These are phyloP conservation scores for Rugosomyces carneus DNA, from an alignment of 1,284 basidiomycete species.

Conservation along the genomic window DNA sequence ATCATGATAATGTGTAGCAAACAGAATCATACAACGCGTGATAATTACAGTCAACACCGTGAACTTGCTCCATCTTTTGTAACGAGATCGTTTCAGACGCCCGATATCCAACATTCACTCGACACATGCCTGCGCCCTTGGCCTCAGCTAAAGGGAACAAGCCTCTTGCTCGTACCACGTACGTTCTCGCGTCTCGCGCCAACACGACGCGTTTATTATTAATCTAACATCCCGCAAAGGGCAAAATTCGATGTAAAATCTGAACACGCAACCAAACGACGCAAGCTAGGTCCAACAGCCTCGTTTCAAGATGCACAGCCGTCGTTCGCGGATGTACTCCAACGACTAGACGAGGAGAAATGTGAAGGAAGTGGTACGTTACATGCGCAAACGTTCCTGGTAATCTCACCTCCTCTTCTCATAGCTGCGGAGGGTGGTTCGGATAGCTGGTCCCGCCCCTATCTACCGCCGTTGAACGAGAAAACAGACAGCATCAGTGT, in stretches of 20 bases:
- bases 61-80: too few relatives aligned
- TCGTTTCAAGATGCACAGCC: conserved; percentile 27
- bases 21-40: conserved; percentile 16
- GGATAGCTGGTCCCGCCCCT: conserved; percentile 74
- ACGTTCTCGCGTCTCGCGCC: conserved; percentile 15
- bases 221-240: conserved; percentile 22
- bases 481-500: conserved; percentile 57
- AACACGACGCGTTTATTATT: conserved; percentile 19
- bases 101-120: background rate
- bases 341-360: conserved; percentile 69
- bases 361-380: conserved; percentile 36
- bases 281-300: conserved; percentile 42
- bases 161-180: conserved; percentile 27
- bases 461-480: conserved; percentile 48
- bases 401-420: background rate
- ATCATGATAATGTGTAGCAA: background rate
- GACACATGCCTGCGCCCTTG: conserved; percentile 12
- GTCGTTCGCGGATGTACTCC: conserved; percentile 77
- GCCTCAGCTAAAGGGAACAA: conserved; percentile 27
- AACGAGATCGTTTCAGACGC: background rate
- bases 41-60: background rate
- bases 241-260: conserved; percentile 22
- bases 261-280: conserved; percentile 51
- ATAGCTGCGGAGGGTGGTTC: conserved; percentile 69
- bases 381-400: background rate